phyloP scores from a whole-genome alignment of 2,329 filamentous ascomycete genomes.

The Pseudofabraea citricarpa region DNA sequence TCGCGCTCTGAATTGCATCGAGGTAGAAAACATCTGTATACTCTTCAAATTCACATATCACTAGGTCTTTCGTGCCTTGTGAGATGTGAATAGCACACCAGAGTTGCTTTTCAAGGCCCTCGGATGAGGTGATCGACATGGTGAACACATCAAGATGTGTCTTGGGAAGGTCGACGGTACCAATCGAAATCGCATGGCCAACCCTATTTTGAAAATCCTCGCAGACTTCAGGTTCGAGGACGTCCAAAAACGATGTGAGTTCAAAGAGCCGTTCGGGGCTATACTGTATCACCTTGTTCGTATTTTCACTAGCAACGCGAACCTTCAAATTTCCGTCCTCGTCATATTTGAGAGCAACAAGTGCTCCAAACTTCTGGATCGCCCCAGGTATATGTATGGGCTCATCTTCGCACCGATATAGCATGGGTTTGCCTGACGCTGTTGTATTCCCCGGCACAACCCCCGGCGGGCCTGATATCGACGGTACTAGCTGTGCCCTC shows the following conservation, averaged over 20 bases:
- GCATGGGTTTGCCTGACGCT: slow-evolving; percentile 5
- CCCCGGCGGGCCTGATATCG: slow-evolving; percentile 13
- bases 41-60: slow-evolving; percentile 19
- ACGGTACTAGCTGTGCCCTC: slow-evolving; percentile 11
- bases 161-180: not conserved
- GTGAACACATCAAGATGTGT: slow-evolving; percentile 17
- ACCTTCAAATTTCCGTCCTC: slow-evolving; percentile 10
- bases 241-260: slow-evolving; percentile 16
- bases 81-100: slow-evolving; percentile 12
- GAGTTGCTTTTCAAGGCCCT: slow-evolving; percentile 10
- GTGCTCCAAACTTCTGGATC: slow-evolving; percentile 15
- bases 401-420: slow-evolving; percentile 18
- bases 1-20: slow-evolving; percentile 3
- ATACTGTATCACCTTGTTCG: slow-evolving; percentile 11
- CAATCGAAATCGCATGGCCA: slow-evolving; percentile 3
- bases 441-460: slow-evolving; percentile 8
- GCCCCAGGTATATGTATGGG: slow-evolving; percentile 20
- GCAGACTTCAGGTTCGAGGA: slow-evolving; percentile 12
- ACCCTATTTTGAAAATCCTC: slow-evolving; percentile 14
- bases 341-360: slow-evolving; percentile 17
- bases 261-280: slow-evolving; percentile 14
- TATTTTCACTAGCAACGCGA: slow-evolving; percentile 17
- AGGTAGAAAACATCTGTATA: slow-evolving; percentile 13
- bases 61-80: slow-evolving; percentile 6
- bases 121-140: slow-evolving; percentile 11